Conservation (phyloP, 768 basidiomycete species). For the Sporobolomyces phaffii region DNA sequence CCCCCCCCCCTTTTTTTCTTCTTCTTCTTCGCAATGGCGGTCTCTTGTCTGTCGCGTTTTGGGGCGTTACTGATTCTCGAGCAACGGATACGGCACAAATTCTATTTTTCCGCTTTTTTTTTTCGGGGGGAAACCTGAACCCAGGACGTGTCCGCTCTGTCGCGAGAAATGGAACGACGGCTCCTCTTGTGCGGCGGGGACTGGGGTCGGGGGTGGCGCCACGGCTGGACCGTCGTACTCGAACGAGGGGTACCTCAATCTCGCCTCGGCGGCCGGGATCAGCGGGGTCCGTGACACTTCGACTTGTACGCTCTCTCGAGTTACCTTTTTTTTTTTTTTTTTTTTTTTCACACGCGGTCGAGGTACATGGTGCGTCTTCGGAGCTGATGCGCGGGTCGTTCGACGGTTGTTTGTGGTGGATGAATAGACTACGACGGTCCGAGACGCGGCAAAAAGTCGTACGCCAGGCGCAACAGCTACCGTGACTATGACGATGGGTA, state of each 20-base stretch:
- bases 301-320: too few species aligned
- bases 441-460: not conserved
- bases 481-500: not conserved
- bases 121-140: too few species aligned
- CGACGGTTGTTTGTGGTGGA: too few species aligned
- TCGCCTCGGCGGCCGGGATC: constrained; percentile 57
- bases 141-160: constrained; percentile 69
- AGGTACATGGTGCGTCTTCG: too few species aligned
- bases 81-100: too few species aligned
- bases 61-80: not conserved
- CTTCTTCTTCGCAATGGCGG: too few species aligned
- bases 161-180: constrained; percentile 56
- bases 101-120: too few species aligned
- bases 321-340: not conserved
- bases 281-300: constrained; percentile 63
- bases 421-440: not conserved
- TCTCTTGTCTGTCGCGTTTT: too few species aligned
- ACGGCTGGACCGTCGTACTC: constrained; percentile 42
- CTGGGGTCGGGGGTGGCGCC: constrained; percentile 40
- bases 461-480: not conserved
- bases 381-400: too few species aligned
- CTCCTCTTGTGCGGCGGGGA: constrained; percentile 30
- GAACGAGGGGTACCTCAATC: constrained; percentile 58
- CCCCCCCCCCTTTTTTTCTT: not conserved
- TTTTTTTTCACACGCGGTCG: too few species aligned